phyloP scores from a whole-genome alignment of 2,329 filamentous ascomycete species.

The Aspergillus fumigatus region DNA sequence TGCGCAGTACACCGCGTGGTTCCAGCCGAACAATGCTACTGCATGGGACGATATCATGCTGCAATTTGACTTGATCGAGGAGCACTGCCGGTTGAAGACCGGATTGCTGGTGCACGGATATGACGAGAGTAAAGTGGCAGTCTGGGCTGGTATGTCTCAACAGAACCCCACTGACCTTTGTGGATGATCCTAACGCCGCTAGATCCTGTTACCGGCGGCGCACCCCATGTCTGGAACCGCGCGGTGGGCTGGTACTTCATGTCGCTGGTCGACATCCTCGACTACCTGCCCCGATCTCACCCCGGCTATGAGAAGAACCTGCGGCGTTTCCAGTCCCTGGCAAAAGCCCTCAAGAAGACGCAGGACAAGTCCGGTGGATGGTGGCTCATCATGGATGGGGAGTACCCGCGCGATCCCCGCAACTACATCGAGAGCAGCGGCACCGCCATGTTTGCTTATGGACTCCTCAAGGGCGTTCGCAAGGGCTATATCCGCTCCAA shows the following conservation, averaged over 20 bases:
- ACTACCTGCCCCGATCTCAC: constrained; percentile 10
- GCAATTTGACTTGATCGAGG: constrained; percentile 14
- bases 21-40: constrained; percentile 8
- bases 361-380: constrained; percentile 13
- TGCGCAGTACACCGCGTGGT: constrained; percentile 12
- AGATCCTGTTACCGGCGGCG: constrained; percentile 11
- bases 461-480: constrained; percentile 8
- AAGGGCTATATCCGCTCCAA: constrained; percentile 5
- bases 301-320: constrained; percentile 7
- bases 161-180: background rate
- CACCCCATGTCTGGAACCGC: constrained; percentile 12
- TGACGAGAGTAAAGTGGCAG: constrained; percentile 8
- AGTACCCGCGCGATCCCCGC: constrained; percentile 7
- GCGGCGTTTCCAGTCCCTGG: constrained; percentile 10
- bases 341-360: constrained; percentile 4
- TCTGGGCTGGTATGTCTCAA: constrained; percentile 11
- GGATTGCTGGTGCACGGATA: constrained; percentile 11
- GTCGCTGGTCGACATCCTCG: constrained; percentile 11
- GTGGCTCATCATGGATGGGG: constrained; percentile 12
- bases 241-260: constrained; percentile 16
- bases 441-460: constrained; percentile 14
- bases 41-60: constrained; percentile 14
- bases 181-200: background rate
- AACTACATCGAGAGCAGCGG: constrained; percentile 17
- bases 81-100: constrained; percentile 3